Percentiles rank a stretch among this genome's conserved stretches.
Evolutionary conservation across 2,329 filamentous ascomycete genomes (phyloP).

Genomic region (Fusarium temperatum): DNA sequence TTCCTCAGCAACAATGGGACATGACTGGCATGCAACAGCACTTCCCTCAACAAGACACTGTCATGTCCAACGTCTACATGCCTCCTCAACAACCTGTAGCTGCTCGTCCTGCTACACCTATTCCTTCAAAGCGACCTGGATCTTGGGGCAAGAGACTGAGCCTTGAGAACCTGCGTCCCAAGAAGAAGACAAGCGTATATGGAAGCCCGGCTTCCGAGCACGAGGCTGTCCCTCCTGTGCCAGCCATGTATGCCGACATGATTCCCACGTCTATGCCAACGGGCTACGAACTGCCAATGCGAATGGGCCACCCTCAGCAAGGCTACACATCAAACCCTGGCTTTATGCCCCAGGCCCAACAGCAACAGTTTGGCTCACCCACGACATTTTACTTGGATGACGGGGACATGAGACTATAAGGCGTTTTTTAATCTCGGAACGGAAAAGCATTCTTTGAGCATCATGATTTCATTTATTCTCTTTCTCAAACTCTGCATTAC

Average conservation of each 20-base stretch:
- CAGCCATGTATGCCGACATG: conserved; percentile 43
- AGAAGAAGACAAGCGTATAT: conserved; percentile 48
- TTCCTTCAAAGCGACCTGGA: conserved; percentile 51
- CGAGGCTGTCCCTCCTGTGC: conserved; percentile 42
- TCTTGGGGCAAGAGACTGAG: conserved; percentile 51
- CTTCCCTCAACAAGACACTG: conserved; percentile 42
- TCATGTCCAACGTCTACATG: conserved; percentile 43
- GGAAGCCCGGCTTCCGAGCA: conserved; percentile 41
- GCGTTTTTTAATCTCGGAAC: conserved; percentile 24
- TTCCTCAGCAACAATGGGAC: conserved; percentile 42
- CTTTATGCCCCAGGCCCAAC: conserved; percentile 39
- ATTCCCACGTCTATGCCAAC: conserved; percentile 42
- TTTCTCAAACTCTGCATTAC: conserved; percentile 14
- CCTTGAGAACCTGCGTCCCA: conserved; percentile 50
- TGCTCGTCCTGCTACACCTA: conserved; percentile 50
- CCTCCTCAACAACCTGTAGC: conserved; percentile 36
- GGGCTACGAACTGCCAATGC: conserved; percentile 44
- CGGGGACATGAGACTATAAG: conserved; percentile 42
- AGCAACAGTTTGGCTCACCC: conserved; percentile 42
- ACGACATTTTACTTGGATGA: conserved; percentile 44
- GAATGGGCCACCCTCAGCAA: conserved; percentile 38
- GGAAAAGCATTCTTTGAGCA: conserved; percentile 32
- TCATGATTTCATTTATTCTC: conserved; percentile 27
- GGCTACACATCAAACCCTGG: conserved; percentile 39
- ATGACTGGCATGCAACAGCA: conserved; percentile 41